Evolutionary conservation across 805 yeast species (phyloP).

Genomic region (Starmerella geochares): DNA sequence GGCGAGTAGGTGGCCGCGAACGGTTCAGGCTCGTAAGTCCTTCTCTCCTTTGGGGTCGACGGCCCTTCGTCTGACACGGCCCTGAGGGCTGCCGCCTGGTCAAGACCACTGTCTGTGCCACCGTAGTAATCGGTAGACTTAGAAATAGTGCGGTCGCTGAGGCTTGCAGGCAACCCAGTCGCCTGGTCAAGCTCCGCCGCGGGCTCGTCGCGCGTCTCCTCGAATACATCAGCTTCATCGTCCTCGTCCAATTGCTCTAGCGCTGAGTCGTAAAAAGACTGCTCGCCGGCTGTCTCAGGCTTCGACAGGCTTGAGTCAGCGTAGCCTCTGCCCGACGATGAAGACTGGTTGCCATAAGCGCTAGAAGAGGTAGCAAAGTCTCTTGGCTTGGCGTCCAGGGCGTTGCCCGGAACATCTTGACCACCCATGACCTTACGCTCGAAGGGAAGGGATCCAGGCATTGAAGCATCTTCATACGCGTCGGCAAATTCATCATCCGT

Average conservation of each 20-base stretch:
- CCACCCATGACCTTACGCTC: slow-evolving; percentile 4
- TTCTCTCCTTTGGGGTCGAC: background rate
- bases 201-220: background rate
- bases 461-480: slow-evolving; percentile 1
- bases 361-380: background rate
- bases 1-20: background rate
- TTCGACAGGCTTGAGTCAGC: background rate
- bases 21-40: background rate
- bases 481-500: slow-evolving; percentile 6
- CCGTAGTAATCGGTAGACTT: background rate
- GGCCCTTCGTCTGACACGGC: background rate
- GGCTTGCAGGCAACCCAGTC: slow-evolving; percentile 4
- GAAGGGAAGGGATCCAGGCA: slow-evolving; percentile 1
- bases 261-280: slow-evolving; percentile 4
- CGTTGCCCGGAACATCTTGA: background rate
- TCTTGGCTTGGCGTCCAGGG: background rate
- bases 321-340: background rate
- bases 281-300: background rate
- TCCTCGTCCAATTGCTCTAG: slow-evolving; percentile 3
- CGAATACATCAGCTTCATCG: background rate
- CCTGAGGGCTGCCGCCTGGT: slow-evolving; percentile 3
- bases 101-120: slow-evolving; percentile 2
- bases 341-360: background rate
- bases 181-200: background rate
- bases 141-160: slow-evolving; percentile 8